Percentiles rank a stretch among this genome's conserved stretches.
Evolutionary conservation across 2,329 filamentous ascomycete species (phyloP).

Genomic region (Nemania abortiva): DNA sequence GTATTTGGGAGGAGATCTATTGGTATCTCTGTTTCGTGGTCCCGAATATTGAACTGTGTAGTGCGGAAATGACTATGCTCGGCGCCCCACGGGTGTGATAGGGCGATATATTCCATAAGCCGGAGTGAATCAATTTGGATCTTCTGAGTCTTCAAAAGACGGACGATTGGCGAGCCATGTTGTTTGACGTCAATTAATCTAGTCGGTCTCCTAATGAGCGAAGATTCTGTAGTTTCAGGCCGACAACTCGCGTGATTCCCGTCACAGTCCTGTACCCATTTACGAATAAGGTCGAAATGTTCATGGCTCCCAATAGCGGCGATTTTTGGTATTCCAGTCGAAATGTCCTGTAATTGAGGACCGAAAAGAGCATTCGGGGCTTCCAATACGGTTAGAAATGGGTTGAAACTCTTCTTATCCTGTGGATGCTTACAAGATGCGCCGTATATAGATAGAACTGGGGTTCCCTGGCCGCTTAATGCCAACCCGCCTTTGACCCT

Average conservation of each 20-base stretch:
- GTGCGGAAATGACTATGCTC: slow-evolving; percentile 25
- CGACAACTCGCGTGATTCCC: slow-evolving; percentile 25
- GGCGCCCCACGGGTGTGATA: slow-evolving; percentile 42
- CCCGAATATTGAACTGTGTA: background rate
- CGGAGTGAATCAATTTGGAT: background rate
- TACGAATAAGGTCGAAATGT: slow-evolving; percentile 30
- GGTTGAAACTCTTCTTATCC: too few relatives aligned
- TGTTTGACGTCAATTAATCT: slow-evolving; percentile 34
- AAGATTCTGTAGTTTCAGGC: background rate
- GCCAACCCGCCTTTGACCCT: slow-evolving; percentile 15
- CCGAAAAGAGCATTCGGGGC: background rate
- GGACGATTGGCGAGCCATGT: background rate
- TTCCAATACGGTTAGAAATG: background rate
- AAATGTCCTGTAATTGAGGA: background rate
- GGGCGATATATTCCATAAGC: slow-evolving; percentile 36
- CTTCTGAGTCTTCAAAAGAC: slow-evolving; percentile 24
- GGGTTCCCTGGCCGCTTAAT: background rate
- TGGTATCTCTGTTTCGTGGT: slow-evolving; percentile 31
- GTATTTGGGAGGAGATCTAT: slow-evolving; percentile 32
- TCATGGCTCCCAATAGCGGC: slow-evolving; percentile 6
- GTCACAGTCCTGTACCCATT: slow-evolving; percentile 39
- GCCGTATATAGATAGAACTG: slow-evolving; percentile 22
- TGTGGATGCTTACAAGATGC: slow-evolving; percentile 15
- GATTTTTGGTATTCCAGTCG: slow-evolving; percentile 17
- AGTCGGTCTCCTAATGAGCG: slow-evolving; percentile 24